Conservation (phyloP, 805 yeast species). For the Lipomyces anomalus region DNA sequence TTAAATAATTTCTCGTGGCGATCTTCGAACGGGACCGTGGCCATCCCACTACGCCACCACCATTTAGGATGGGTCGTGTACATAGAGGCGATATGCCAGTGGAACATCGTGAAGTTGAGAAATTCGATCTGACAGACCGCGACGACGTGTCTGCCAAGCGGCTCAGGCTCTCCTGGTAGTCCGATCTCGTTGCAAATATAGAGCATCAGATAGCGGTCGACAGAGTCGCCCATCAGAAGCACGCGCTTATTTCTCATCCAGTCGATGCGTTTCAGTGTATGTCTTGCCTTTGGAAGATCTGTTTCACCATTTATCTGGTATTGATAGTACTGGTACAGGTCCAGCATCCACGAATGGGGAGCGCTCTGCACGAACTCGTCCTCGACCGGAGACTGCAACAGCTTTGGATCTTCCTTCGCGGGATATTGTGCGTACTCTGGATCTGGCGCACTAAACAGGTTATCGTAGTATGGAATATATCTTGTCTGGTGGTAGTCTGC, state of each 20-base stretch:
- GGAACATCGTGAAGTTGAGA: constrained; percentile 16
- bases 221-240: constrained; percentile 16
- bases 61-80: constrained; percentile 14
- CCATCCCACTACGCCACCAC: constrained; percentile 18
- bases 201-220: constrained; percentile 12
- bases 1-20: constrained; percentile 10
- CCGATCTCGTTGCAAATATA: constrained; percentile 13
- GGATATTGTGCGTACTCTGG: background rate
- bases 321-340: background rate
- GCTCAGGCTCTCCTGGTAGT: background rate
- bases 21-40: constrained; percentile 19
- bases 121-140: constrained; percentile 15
- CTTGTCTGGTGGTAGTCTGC: background rate
- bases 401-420: background rate
- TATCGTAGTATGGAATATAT: constrained; percentile 10
- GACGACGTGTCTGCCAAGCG: constrained; percentile 3
- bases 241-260: constrained; percentile 12
- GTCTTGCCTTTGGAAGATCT: background rate
- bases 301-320: background rate
- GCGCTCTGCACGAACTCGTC: background rate
- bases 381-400: background rate
- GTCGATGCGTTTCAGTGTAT: background rate
- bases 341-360: constrained; percentile 11
- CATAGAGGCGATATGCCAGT: constrained; percentile 19
- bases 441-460: background rate